Evolutionary conservation across 2,329 filamentous ascomycete species (phyloP).

Genomic region (Calonectria montana): DNA sequence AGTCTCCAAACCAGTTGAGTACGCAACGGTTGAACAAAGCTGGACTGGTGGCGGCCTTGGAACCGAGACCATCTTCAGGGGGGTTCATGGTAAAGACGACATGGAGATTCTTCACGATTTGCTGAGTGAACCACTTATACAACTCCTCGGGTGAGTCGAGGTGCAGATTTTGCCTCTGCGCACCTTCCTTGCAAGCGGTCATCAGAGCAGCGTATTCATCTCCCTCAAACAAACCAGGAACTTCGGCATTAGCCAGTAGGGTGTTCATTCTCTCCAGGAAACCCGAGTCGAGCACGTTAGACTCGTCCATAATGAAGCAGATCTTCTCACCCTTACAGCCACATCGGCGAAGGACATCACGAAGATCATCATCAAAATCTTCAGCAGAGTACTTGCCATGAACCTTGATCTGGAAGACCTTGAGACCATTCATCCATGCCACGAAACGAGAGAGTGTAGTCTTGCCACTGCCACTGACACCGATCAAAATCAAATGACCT

Average conservation of each 20-base stretch:
- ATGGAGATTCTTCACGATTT: conserved; percentile 98
- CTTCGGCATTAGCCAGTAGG: conserved; percentile 97
- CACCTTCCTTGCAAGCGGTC: conserved; percentile 99
- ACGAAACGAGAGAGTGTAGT: conserved; percentile 98
- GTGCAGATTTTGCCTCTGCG: conserved; percentile 92
- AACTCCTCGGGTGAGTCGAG: conserved; percentile 98
- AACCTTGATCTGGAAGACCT: conserved; percentile 99
- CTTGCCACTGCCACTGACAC: conserved; percentile 98
- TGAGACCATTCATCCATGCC: conserved; percentile 99
- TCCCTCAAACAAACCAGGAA: conserved; percentile 98
- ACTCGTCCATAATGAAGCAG: conserved; percentile 99
- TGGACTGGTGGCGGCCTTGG: conserved; percentile 96
- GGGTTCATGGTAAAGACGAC: conserved; percentile 99
- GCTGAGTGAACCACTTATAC: conserved; percentile 99
- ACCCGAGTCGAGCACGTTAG: conserved; percentile 97
- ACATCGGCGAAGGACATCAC: conserved; percentile 91
- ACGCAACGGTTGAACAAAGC: conserved; percentile 99
- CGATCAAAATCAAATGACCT: conserved; percentile 97
- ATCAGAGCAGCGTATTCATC: conserved; percentile 98
- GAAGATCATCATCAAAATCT: conserved; percentile 97
- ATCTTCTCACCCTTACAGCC: conserved; percentile 99
- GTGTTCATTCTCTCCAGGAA: conserved; percentile 99
- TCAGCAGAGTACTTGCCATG: conserved; percentile 98
- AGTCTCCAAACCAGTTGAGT: conserved; percentile 99
- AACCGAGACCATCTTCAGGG: conserved; percentile 92